A percentile compares a stretch with the other conserved stretches of the same genome.
phyloP scores from a whole-genome alignment of 371 early-diverging fungal species.

The Encephalitozoon intestinalis region DNA sequence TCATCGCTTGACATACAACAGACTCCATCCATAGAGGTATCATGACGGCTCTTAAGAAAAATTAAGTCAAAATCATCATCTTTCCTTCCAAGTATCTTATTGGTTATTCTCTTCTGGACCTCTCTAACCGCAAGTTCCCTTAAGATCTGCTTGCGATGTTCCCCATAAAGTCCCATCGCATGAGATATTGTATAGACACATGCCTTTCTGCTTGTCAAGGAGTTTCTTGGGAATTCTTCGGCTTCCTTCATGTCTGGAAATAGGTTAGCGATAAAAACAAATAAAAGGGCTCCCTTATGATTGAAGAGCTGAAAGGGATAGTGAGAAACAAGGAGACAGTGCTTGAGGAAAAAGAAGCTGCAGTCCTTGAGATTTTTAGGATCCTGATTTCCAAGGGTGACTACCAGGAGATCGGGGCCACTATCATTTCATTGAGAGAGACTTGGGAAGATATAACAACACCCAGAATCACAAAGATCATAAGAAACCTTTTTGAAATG shows the following conservation, averaged over 20 bases:
- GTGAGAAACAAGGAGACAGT: slow-evolving; percentile 2
- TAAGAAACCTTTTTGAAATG: slow-evolving; percentile 44
- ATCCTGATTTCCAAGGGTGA: background rate
- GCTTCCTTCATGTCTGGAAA: background rate
- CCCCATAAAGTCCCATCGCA: background rate
- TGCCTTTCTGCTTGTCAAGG: background rate
- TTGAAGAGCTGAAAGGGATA: background rate
- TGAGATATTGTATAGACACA: background rate
- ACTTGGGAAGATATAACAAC: slow-evolving; percentile 48
- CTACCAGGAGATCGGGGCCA: background rate
- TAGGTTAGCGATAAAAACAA: background rate
- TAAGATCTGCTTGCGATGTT: background rate
- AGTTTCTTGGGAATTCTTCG: background rate
- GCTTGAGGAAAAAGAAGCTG: slow-evolving; percentile 32
- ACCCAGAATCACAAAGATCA: slow-evolving; percentile 54
- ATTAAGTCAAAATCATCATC: background rate
- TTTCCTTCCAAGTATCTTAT: background rate
- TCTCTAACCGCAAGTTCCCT: background rate
- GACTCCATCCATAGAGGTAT: background rate
- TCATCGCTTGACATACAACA: background rate
- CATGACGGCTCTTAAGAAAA: background rate
- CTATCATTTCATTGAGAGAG: background rate
- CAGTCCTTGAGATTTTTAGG: slow-evolving; percentile 24
- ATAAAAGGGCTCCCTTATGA: slow-evolving; percentile 10
- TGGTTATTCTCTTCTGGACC: slow-evolving; percentile 2